Evolutionary conservation across 192 early-diverging fungal species (phyloP).

Genomic region (Backusella tarrabulga): DNA sequence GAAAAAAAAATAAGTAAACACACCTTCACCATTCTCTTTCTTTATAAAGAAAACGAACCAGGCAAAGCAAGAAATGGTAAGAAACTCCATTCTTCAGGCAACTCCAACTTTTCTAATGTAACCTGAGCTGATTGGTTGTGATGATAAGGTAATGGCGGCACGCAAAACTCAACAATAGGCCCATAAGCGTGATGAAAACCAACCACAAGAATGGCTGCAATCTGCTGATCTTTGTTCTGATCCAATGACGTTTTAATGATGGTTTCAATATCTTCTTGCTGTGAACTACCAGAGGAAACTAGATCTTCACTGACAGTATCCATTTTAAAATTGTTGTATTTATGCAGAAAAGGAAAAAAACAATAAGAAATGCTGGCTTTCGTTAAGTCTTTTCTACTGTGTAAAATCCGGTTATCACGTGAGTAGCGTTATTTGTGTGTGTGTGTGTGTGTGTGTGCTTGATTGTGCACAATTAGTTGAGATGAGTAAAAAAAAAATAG

Average conservation of each 20-base stretch:
- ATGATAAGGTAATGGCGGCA: slow-evolving; percentile 48
- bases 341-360: not conserved
- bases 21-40: not conserved
- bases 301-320: not conserved
- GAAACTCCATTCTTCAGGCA: slow-evolving; percentile 83
- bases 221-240: slow-evolving; percentile 31
- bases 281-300: not conserved
- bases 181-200: slow-evolving; percentile 54
- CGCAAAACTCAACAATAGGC: slow-evolving; percentile 50
- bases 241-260: slow-evolving; percentile 20
- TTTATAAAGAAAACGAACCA: slow-evolving; percentile 34
- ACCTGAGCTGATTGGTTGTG: slow-evolving; percentile 19
- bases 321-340: not conserved
- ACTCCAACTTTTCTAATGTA: slow-evolving; percentile 39
- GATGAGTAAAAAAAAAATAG: no score
- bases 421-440: not conserved
- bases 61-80: slow-evolving; percentile 79
- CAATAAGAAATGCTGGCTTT: not conserved
- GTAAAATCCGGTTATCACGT: not conserved
- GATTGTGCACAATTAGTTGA: not conserved
- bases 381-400: not conserved
- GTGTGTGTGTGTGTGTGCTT: no score
- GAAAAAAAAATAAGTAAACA: slow-evolving; percentile 7
- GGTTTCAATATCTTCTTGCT: not conserved
- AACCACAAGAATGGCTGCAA: slow-evolving; percentile 37